Base-by-base conservation (phyloP, 768 basidiomycete genomes). In the Lyophyllum decastes region DNA sequence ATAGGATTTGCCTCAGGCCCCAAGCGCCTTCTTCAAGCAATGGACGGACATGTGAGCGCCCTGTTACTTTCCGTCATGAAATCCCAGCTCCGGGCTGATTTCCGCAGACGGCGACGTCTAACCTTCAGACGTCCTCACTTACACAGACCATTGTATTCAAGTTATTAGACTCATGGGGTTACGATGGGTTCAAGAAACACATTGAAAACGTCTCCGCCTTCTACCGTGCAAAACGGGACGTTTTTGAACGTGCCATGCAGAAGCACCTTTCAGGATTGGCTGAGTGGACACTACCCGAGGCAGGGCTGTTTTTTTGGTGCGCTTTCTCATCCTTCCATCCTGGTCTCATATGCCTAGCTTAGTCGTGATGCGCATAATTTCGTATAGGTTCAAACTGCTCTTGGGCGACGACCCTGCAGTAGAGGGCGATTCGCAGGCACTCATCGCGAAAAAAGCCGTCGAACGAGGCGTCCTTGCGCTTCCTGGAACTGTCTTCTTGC, bases 231-330 rank as follows among this genome's bases (percentile, higher is more conserved):
- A 86, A 85, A 69, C 77, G 90, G 52, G 85, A 92, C 65, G 76
- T 83, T 19, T 94, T 95, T 68, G 86, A 90, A 67, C 72, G 67
- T 2, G 84, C 86, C 48, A 82, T 93, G 73, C 73, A 80, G 59
- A 81, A 79, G 61, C 84, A 94, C 68, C 82, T 95, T 17, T 75
- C 77, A 33, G 91, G 85, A 2, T 74, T 94, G 40, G 92, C 84
- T n/a, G 82, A 86, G 71, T 89, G 86, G 87, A 73, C 68, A 34
- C 69, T 73, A 0, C 90, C 89, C 6, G 82, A 85, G 63, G 83
- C 88, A 19, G 88, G 90, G 55, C 91, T 95, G 91, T 95, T 95
- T 68, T 84, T 92, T 69, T 94, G 91, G 89, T 84, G 49, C 10
- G 85, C 76, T 66, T 56, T 69, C 66, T 10, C 5, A 30, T 30